Evolutionary conservation across 345 rosid genomes (phyloP).

Genomic region (Anastatica hierochuntica): DNA sequence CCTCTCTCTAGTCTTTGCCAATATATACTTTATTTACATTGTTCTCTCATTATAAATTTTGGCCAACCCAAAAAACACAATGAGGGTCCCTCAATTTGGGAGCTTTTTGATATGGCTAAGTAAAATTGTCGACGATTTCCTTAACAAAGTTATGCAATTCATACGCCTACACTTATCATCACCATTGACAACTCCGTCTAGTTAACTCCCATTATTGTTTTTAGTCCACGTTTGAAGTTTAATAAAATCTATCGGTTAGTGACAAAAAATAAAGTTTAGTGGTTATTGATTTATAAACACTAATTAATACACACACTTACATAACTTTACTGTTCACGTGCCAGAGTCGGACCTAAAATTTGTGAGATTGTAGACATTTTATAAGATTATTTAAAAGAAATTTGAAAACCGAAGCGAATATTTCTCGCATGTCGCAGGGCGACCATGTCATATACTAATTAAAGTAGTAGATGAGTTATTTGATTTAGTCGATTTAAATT

Average conservation of each 20-base stretch:
- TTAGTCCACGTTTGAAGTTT: no score
- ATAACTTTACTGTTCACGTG: no score
- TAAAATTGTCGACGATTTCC: constrained; percentile 29
- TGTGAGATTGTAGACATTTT: no score
- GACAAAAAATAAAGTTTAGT: no score
- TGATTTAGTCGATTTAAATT: not conserved
- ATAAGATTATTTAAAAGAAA: no score
- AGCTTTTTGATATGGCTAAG: constrained; percentile 36
- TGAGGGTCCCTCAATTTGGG: constrained; percentile 19
- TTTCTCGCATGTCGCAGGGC: no score
- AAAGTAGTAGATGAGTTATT: not conserved
- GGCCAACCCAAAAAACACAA: constrained; percentile 15
- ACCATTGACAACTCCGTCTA: constrained; percentile 24
- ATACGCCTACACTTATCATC: constrained; percentile 21
- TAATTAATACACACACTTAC: no score
- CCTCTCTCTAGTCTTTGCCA: not conserved
- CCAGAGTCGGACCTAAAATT: no score
- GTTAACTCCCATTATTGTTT: no score
- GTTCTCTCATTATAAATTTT: not conserved
- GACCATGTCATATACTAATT: not conserved
- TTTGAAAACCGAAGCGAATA: no score
- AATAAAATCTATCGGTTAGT: no score
- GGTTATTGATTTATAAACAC: no score
- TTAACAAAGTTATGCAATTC: constrained; percentile 26
- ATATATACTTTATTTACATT: not conserved